These are phyloP conservation scores for Podospora comata DNA, from an alignment of 495 filamentous ascomycete species.

Conservation along the genomic window DNA sequence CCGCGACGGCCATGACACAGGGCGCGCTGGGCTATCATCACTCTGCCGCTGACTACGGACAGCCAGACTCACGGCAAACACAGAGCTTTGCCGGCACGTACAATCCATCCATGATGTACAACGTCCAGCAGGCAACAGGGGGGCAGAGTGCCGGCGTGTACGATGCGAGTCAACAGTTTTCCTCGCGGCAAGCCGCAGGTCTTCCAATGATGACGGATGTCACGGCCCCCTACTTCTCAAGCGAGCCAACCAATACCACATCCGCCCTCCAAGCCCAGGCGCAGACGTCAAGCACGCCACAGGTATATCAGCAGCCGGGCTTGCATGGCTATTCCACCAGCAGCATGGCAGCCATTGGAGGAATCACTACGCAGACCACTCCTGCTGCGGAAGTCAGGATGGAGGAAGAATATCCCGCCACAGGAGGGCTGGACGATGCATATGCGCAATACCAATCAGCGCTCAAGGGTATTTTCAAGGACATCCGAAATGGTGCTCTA, in stretches of 20 bases:
- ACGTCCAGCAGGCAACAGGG: slow-evolving; percentile 65
- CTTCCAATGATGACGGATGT: slow-evolving; percentile 72
- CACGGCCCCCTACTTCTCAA: slow-evolving; percentile 72
- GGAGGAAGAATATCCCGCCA: slow-evolving; percentile 38
- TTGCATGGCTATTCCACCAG: slow-evolving; percentile 46
- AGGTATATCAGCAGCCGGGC: slow-evolving; percentile 51
- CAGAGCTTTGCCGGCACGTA: slow-evolving; percentile 49
- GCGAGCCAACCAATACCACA: slow-evolving; percentile 62
- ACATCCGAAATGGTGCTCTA: slow-evolving; percentile 69
- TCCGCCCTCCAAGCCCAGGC: slow-evolving; percentile 42
- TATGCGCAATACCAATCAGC: slow-evolving; percentile 71
- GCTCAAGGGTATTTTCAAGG: slow-evolving; percentile 70
- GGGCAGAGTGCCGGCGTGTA: slow-evolving; percentile 61
- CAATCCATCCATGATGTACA: slow-evolving; percentile 69
- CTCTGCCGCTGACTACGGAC: slow-evolving; percentile 44
- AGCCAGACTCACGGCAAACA: slow-evolving; percentile 48
- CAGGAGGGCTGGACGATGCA: slow-evolving; percentile 54
- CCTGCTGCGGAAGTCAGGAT: slow-evolving; percentile 44
- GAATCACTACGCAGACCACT: slow-evolving; percentile 39
- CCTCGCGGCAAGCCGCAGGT: slow-evolving; percentile 72
- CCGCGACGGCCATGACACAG: slow-evolving; percentile 44
- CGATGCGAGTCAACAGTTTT: slow-evolving; percentile 75
- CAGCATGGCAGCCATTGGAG: slow-evolving; percentile 40
- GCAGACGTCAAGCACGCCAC: slow-evolving; percentile 37
- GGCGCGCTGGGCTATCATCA: slow-evolving; percentile 52